Conservation (phyloP, 805 yeast genomes). For the Metschnikowia shivogae region DNA sequence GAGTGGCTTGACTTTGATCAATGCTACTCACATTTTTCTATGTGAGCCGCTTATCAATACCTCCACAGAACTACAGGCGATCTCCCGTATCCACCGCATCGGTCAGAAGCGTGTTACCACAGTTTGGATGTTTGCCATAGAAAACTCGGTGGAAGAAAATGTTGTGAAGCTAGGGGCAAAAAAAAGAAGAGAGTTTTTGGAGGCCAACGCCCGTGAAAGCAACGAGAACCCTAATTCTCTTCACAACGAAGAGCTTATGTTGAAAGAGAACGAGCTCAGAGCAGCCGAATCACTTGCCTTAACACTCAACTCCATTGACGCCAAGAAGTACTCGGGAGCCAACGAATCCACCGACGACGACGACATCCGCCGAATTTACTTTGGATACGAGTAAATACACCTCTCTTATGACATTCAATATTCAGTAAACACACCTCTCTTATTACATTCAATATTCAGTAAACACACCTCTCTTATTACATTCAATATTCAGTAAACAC, state of each 20-base stretch:
- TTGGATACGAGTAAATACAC: conserved; percentile 7
- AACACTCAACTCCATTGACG: conserved; percentile 9
- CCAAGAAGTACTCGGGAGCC: conserved; percentile 3
- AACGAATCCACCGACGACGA: conserved; percentile 14
- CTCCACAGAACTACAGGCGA: conserved; percentile 85
- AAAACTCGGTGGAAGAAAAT: conserved; percentile 84
- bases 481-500: background rate
- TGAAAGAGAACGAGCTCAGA: conserved; percentile 14
- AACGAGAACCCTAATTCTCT: background rate
- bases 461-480: background rate
- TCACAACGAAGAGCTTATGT: background rate
- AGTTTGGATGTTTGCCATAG: conserved; percentile 89
- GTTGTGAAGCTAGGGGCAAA: conserved; percentile 66
- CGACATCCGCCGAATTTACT: conserved; percentile 14
- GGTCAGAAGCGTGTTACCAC: conserved; percentile 81
- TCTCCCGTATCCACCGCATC: conserved; percentile 86
- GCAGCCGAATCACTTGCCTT: conserved; percentile 19
- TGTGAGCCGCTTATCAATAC: conserved; percentile 92
- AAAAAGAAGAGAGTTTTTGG: conserved; percentile 46
- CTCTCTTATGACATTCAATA: background rate
- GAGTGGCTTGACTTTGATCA: conserved; percentile 84
- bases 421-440: background rate
- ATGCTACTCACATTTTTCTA: conserved; percentile 87
- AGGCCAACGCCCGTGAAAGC: conserved; percentile 15
- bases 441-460: background rate